Evolutionary conservation across 345 rosid genomes (phyloP), one percentile per base, ranked within the genome.

Genomic region (Clausena lansium): DNA sequence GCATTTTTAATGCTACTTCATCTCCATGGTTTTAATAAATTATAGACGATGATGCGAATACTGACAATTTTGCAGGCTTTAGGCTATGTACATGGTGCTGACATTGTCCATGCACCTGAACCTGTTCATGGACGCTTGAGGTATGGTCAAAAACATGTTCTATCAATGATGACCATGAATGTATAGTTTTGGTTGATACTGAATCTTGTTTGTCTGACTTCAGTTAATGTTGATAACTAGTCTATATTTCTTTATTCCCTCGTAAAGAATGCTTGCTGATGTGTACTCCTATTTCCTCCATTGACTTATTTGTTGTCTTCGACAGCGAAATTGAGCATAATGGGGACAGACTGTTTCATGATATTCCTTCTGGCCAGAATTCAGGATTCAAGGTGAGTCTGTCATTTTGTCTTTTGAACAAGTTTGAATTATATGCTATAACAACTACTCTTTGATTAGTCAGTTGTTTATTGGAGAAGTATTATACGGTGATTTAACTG

Each of bases 121-220:
- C 98, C 99, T 64, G 91, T 96, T 74, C 99, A 96, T 83, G 99
- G 98, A 77, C 95, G 97, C 15, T 81, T 94, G 85, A 96, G 99
- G 99, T 96, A 88, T 73, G 71, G 64, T 15, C 20, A 8, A 6
- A 57, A 32, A 38, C 47, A 39, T 10, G 41, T 65, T 45, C 33
- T 17, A 39, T 24, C n/a, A 6, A n/a, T 22, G 24, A 59, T 63
- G 33, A 61, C 62, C 9, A 28, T 62, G 39, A 27, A 14, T 68
- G 68, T 17, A 19, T 69, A 41, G 32, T 24, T 68, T 69, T 69
- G 17, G 27, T 67, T 39, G 25, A 24, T 61, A 50, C 55, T 15
- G 20, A 39, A 25, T 45, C 27, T 41, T 13, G 9, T 54, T 4
- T 52, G 35, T 33, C 32, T 71, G 39, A 20, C 35, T 55, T 55